A percentile compares a stretch with the other conserved stretches of the same genome.
Conservation (phyloP, 306 rosid species). For the Acacia crassicarpa region DNA sequence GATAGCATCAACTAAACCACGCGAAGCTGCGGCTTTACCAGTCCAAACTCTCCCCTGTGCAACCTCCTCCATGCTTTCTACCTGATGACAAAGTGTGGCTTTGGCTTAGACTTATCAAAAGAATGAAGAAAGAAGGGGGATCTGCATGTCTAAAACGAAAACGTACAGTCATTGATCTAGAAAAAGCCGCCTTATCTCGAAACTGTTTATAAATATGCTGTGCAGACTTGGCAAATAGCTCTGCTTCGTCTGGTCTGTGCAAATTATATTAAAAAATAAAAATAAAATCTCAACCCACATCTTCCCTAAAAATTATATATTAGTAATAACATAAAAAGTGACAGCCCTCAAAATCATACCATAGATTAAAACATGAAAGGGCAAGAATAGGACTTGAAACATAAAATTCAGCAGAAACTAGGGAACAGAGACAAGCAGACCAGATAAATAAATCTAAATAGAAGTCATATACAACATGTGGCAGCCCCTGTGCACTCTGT, state of each 20-base stretch:
- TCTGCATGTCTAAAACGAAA: constrained; percentile 5
- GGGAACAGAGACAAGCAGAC: not conserved
- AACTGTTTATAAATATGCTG: constrained; percentile 74
- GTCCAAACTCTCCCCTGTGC: constrained; percentile 98
- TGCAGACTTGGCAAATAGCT: constrained; percentile 79
- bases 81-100: constrained; percentile 46
- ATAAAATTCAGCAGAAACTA: not conserved
- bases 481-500: not conserved
- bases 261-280: too few relatives aligned
- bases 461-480: not conserved
- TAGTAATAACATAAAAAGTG: constrained; percentile 11
- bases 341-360: not conserved
- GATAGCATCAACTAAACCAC: constrained; percentile 85
- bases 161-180: constrained; percentile 87
- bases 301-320: constrained; percentile 2
- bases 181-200: constrained; percentile 88
- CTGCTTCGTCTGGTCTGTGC: constrained; percentile 87
- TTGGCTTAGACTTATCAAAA: constrained; percentile 22
- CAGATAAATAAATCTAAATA: not conserved
- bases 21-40: constrained; percentile 78
- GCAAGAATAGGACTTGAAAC: not conserved
- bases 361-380: not conserved
- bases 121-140: not conserved
- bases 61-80: constrained; percentile 83
- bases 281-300: constrained; percentile 6